Conservation (phyloP, 2,329 filamentous ascomycete species). For the Colletotrichum chlorophyti region DNA sequence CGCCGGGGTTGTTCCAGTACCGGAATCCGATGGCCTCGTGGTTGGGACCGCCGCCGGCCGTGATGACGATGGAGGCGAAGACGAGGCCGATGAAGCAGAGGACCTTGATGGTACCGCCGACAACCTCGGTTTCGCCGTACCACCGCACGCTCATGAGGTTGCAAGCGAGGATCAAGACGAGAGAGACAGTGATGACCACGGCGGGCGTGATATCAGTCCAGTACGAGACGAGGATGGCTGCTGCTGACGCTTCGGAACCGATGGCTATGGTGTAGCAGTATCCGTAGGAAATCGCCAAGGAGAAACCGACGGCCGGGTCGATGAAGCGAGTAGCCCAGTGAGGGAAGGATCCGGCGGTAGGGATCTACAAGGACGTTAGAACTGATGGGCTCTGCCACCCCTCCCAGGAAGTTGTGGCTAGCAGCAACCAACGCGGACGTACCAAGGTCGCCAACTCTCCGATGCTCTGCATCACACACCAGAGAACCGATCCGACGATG, state of each 20-base stretch:
- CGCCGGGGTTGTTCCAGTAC: slow-evolving; percentile 52
- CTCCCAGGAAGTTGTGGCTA: too few relatives aligned
- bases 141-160: slow-evolving; percentile 50
- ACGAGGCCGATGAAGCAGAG: slow-evolving; percentile 59
- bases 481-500: slow-evolving; percentile 53
- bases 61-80: slow-evolving; percentile 50
- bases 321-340: slow-evolving; percentile 44
- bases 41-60: slow-evolving; percentile 57
- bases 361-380: slow-evolving; percentile 11
- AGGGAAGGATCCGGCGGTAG: slow-evolving; percentile 31
- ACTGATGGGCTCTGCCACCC: too few relatives aligned
- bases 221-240: slow-evolving; percentile 49
- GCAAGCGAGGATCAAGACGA: slow-evolving; percentile 43
- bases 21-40: slow-evolving; percentile 49
- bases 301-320: slow-evolving; percentile 48
- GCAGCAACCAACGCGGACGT: slow-evolving; percentile 42
- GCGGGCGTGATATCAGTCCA: slow-evolving; percentile 50
- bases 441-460: slow-evolving; percentile 47
- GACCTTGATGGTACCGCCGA: slow-evolving; percentile 51
- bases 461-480: slow-evolving; percentile 52
- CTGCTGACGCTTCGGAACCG: slow-evolving; percentile 49
- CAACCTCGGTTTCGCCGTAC: slow-evolving; percentile 54
- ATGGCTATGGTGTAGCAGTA: slow-evolving; percentile 51
- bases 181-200: slow-evolving; percentile 52
- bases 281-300: slow-evolving; percentile 55